Percentiles rank a stretch among this genome's conserved stretches.
Evolutionary conservation across 495 filamentous ascomycete genomes (phyloP).

Genomic region (Penicillium psychrofluorescens): DNA sequence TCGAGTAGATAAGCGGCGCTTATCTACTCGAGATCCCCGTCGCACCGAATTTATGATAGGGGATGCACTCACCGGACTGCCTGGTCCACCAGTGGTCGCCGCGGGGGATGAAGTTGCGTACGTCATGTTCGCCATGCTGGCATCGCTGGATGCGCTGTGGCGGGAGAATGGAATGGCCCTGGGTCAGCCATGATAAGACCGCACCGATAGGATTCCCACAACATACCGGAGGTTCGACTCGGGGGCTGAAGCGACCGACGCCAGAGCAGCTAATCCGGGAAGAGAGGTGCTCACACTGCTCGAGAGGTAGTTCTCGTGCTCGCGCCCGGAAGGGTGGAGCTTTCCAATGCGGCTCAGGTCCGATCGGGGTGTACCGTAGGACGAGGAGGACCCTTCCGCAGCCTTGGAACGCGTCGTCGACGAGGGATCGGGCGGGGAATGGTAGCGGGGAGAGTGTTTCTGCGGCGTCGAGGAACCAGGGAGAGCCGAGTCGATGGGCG

Average conservation of each 20-base stretch:
- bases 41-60: slow-evolving; percentile 11
- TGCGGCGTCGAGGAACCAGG: slow-evolving; percentile 36
- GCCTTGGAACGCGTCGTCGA: background rate
- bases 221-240: slow-evolving; percentile 64
- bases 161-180: background rate
- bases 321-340: slow-evolving; percentile 8
- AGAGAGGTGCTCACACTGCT: slow-evolving; percentile 20
- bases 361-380: slow-evolving; percentile 1
- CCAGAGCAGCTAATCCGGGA: slow-evolving; percentile 46
- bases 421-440: slow-evolving; percentile 20
- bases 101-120: slow-evolving; percentile 62
- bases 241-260: slow-evolving; percentile 52
- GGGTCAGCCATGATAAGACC: slow-evolving; percentile 17
- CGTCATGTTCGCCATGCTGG: slow-evolving; percentile 48
- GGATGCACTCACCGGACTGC: slow-evolving; percentile 52
- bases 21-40: background rate
- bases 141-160: slow-evolving; percentile 44
- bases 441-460: slow-evolving; percentile 21
- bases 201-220: no score
- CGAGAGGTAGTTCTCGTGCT: slow-evolving; percentile 11
- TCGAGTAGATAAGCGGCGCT: slow-evolving; percentile 12
- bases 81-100: slow-evolving; percentile 58
- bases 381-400: no score
- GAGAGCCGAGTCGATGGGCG: slow-evolving; percentile 50
- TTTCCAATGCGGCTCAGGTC: slow-evolving; percentile 18